Evolutionary conservation across 768 basidiomycete species (phyloP), one percentile per base, ranked within the genome.

Genomic region (Pleurotus salmoneostramineus): DNA sequence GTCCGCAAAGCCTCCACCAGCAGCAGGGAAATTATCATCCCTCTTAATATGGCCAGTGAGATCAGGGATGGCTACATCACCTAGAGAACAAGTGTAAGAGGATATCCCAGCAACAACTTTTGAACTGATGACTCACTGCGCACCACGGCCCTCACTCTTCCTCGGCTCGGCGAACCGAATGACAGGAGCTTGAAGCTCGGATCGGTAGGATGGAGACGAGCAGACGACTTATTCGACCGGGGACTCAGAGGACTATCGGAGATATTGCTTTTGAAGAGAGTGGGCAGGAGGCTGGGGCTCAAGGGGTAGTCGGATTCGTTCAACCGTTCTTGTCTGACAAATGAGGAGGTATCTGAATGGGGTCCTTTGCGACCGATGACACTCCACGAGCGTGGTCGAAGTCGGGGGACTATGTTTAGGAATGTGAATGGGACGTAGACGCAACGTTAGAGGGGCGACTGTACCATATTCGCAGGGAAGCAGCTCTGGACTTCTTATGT

Each of bases 1-100:
- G 62, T 79, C 78, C 11, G 74, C 72, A 61, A 76, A 78, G 8
- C 77, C 78, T 6, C 78, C 78, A 59, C 73, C 73, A 0, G 75
- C 74, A 47, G 70, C 67, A 1, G 77, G 64, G 56, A 71, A 70
- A 60, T 64, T 65, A 8, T 68, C 72, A 42, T 70, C 66, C 47
- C 66, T 64, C 42, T 47, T 59, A 34, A 77, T 64, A 11, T 70
- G 58, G 8, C 69, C 71, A 14, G 71, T 73, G 15, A 75, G 62
- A 60, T 77, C 69, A 8, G 66, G 62, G 21, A 70, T 50, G 42
- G 56, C 6, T 35, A 48, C 4, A 32, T 61, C 57, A 17, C 60
- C 60, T 3, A 55, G 58, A 12, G 43, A 35, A 45, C 56, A 56
- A 4, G 52, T 32, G 21, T 42, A 52, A 21, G 45, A 40, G 27